Base-by-base conservation (phyloP, 2,329 filamentous ascomycete genomes). In the Herpotrichia juniperi region DNA sequence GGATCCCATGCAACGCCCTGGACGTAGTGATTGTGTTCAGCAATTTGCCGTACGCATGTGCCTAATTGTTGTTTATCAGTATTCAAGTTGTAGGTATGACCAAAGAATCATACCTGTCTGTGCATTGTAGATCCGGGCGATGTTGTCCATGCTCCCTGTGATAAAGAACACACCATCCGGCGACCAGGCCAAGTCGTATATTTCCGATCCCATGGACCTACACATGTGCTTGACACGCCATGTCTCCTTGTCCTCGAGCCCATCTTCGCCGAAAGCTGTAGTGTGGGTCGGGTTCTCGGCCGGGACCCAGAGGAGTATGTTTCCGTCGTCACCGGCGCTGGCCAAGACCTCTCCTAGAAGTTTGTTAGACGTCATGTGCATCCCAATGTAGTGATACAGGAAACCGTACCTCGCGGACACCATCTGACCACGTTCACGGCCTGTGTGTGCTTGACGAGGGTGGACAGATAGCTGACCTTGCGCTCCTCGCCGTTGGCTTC, bases 171-270 rank as follows among this genome's bases (percentile, higher is more conserved):
- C 81, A 32, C 90, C 92, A 74, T 99, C 94, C n/a, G 96, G 96
- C 43, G 94, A 97, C 96, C 94, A 99, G 45, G 94, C 94, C 51
- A 99, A 79, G 74, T 99, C 94, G 76, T 99, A 99, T 62, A 99
- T 97, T 74, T 99, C 94, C 10, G 93, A 91, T 30, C 93, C 93
- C 56, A 90, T 91, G 40, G 93, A 96, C 56, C 94, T 87, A 75
- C 93, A 97, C 94, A 97, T 97, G 72, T 96, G 91, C 78, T 96
- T 97, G 57, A 93, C 89, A 56, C 93, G 84, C 94, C 94, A 99
- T 61, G 90, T 90, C 76, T 99, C 94, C 75, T 96, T 96, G 73
- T 99, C 94, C 64, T 97, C 94, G 49, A 88, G 82, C 43, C 85
- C 86, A 64, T 97, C 92, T 66, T 93, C 90, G 58, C n/a, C n/a